These are phyloP conservation scores for Domatiomyces catenatus DNA, from an alignment of 2,329 filamentous ascomycete genomes.

Conservation along the genomic window DNA sequence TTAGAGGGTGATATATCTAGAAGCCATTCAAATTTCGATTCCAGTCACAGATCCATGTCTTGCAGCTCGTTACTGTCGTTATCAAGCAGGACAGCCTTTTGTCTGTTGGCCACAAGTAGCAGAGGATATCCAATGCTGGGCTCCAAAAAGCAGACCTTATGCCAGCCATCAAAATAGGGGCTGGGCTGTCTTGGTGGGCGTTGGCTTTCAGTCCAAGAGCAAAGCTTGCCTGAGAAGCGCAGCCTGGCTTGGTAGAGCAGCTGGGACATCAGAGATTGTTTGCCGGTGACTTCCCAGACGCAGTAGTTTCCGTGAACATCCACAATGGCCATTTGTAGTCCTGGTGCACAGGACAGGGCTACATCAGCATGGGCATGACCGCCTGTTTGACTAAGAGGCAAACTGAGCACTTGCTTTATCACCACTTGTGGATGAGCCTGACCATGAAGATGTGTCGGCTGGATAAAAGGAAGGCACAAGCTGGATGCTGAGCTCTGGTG, in stretches of 20 bases:
- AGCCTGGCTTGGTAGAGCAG: slow-evolving; percentile 19
- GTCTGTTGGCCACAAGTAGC: slow-evolving; percentile 39
- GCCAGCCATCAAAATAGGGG: slow-evolving; percentile 29
- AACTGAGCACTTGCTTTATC: slow-evolving; percentile 31
- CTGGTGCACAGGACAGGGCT: slow-evolving; percentile 40
- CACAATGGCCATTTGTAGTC: slow-evolving; percentile 40
- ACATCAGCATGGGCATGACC: slow-evolving; percentile 38
- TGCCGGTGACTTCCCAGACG: slow-evolving; percentile 30
- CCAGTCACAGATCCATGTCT: slow-evolving; percentile 23
- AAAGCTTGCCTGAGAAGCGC: slow-evolving; percentile 8
- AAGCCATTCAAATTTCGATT: slow-evolving; percentile 24
- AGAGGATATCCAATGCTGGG: slow-evolving; percentile 18
- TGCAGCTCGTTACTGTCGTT: slow-evolving; percentile 17
- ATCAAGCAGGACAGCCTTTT: slow-evolving; percentile 24
- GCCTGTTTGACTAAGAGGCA: slow-evolving; percentile 30
- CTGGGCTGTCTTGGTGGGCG: slow-evolving; percentile 8
- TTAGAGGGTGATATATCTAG: slow-evolving; percentile 41
- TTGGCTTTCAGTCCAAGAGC: slow-evolving; percentile 7
- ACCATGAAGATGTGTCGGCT: slow-evolving; percentile 4
- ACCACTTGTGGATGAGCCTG: slow-evolving; percentile 30
- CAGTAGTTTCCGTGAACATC: slow-evolving; percentile 41
- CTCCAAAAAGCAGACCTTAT: slow-evolving; percentile 26
- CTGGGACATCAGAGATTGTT: slow-evolving; percentile 18
- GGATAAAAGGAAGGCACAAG: slow-evolving; percentile 29
- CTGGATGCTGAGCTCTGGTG: slow-evolving; percentile 31